Evolutionary conservation across 768 basidiomycete species (phyloP), one percentile per base, ranked within the genome.

Genomic region (Pholiota conissans): DNA sequence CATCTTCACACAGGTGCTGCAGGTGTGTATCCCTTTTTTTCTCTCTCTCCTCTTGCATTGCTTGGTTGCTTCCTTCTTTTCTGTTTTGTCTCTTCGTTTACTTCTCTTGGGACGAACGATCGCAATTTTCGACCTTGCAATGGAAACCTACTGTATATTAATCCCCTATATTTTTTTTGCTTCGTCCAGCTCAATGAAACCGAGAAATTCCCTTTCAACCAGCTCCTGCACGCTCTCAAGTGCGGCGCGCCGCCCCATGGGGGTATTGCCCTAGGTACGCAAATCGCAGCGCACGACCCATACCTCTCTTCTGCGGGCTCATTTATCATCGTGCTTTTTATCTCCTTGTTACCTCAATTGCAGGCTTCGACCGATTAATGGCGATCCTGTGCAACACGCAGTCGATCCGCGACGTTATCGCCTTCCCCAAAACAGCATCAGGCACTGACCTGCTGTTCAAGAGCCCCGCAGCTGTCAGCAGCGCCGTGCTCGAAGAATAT

Each of bases 191-290:
- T 98, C 56, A 80, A 78, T 63, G 83, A 88, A 46, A 65, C 78
- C 52, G 94, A 97, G 71, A 83, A 84, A 57, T 72, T 79, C 7
- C 82, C 91, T 4, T 98, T 98, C 75, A 74, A 82, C 55, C 94
- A 95, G 66, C 83, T 98, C 1, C 74, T 96, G 32, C 87, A 93
- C 66, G 95, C 95, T 14, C 80, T 98, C 57, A 78, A 79, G 66
- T 93, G 87, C 71, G 95, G 95, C 57, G 95, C 95, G 14, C 95
- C 95, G 22, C 95, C 95, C 63, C 95, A 98, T 75, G 95, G 91
- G 32, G 95, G 95, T 40, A 91, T 97, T 53, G 95, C 95, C 1
- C 79, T 98, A 55, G 95, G 94, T 91, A 69, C 53, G 78, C 22
- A 22, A n/a, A n/a, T n/a, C n/a, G n/a, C n/a, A n/a, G n/a, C 42